A percentile compares a stretch with the other conserved stretches of the same genome.
Conservation (phyloP, 2,329 filamentous ascomycete genomes). For the Colletotrichum zoysiae region DNA sequence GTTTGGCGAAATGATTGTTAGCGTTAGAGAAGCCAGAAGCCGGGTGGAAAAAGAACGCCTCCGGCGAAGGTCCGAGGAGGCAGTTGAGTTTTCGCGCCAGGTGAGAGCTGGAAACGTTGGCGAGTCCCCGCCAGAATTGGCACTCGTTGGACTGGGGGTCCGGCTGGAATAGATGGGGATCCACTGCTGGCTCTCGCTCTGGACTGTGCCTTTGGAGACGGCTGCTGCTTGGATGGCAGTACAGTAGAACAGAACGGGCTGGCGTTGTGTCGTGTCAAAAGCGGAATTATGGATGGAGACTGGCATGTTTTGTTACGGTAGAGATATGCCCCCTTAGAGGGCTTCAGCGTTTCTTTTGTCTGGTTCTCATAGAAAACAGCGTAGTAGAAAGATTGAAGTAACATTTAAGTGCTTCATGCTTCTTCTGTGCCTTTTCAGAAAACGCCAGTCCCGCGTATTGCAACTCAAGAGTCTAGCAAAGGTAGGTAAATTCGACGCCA, state of each 20-base stretch:
- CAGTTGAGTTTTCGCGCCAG: constrained; percentile 20
- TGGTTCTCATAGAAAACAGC: background rate
- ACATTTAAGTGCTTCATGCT: background rate
- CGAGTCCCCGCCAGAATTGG: constrained; percentile 2
- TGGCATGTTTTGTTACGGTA: background rate
- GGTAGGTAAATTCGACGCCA: background rate
- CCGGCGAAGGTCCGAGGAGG: constrained; percentile 11
- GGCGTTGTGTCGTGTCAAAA: background rate
- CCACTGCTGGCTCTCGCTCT: background rate
- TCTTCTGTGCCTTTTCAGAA: background rate
- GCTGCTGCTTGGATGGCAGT: too few relatives aligned
- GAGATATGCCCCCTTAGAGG: background rate
- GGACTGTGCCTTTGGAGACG: background rate
- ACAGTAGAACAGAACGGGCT: background rate
- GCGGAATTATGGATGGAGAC: background rate
- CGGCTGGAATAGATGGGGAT: background rate
- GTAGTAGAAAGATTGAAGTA: background rate
- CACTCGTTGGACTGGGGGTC: constrained; percentile 20
- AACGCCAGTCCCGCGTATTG: background rate
- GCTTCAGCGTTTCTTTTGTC: constrained; percentile 3
- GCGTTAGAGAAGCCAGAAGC: constrained; percentile 23
- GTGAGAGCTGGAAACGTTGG: constrained; percentile 7
- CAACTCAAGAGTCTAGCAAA: background rate
- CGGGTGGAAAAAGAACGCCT: constrained; percentile 5
- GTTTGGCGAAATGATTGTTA: constrained; percentile 32